Evolutionary conservation across 371 early-diverging fungal genomes (phyloP), one percentile per base, ranked within the genome.

Genomic region (Lichtheimia hyalospora): DNA sequence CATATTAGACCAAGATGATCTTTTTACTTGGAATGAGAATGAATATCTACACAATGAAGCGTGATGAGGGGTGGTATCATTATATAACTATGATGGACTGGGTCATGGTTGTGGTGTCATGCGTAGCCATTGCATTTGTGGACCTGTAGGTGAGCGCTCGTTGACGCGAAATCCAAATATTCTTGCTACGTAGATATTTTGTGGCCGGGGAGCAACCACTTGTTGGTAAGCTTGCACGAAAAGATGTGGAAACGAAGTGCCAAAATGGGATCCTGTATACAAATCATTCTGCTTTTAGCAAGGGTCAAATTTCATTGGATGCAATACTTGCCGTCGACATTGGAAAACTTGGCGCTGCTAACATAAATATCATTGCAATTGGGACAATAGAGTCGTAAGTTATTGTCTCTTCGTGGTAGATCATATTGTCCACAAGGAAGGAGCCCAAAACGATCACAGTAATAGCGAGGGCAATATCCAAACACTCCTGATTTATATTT

Each of bases 191-290:
- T 92, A 96, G 20, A 81, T 73, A 41, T 66, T 62, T 14, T 73
- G 69, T 16, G 66, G 68, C 21, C 70, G 60, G 6, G 51, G 54
- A 20, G 89, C 91, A 40, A 85, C 70, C 15, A 85, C 67, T 40
- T 94, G 84, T 15, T 93, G 89, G 73, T 91, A 93, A 15, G 88
- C 81, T 61, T 93, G 82, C 65, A 95, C 83, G 59, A 98, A 85
- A 66, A 98, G 82, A 69, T 96, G 94, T 24, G 97, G 91, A 75
- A 98, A 96, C 8, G 97, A 92, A 6, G 92, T 91, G 18, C 98
- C 98, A 84, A 98, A 99, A 68, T 91, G 93, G 23, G 97, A 93
- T 43, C 98, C 84, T 88, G 40, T 28, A 49, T 18, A 20, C n/a
- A 27, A 44, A 2, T 54, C 10, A 55, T 27, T 39, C 24, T n/a